phyloP scores from a whole-genome alignment of 169 alveolate species.

The Eimeria maxima region DNA sequence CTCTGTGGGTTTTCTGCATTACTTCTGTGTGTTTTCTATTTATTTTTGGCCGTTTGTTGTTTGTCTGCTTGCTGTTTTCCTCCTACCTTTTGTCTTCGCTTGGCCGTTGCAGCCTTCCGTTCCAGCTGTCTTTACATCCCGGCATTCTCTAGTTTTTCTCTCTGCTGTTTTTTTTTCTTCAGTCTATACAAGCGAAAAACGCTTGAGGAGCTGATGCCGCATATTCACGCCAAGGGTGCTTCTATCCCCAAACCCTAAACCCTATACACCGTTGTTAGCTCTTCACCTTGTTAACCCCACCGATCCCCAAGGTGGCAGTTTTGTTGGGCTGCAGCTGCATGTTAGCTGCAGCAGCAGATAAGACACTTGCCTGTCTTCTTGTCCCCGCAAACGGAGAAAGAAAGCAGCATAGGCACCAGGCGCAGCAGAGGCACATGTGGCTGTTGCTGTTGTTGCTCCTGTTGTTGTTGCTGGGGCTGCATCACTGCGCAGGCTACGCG shows the following conservation, averaged over 20 bases:
- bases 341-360: background rate
- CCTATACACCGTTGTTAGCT: background rate
- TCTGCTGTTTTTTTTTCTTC: background rate
- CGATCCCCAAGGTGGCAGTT: background rate
- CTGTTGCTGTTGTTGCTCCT: background rate
- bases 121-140: background rate
- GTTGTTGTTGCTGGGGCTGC: background rate
- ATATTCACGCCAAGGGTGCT: constrained; percentile 55
- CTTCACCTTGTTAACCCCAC: no score
- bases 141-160: no score
- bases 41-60: background rate
- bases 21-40: no score
- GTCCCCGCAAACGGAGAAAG: no score
- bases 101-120: no score
- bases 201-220: constrained; percentile 43
- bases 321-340: background rate
- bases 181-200: constrained; percentile 60
- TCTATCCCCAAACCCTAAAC: background rate
- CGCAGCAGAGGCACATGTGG: background rate
- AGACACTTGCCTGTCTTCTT: no score
- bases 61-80: constrained; percentile 30
- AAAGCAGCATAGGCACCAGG: no score
- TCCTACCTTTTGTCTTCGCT: no score
- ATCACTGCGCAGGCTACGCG: constrained; percentile 94
- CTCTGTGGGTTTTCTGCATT: no score